Evolutionary conservation across 208 protist species (phyloP), one percentile per base, ranked within the genome.

Genomic region (Strigomonas galati): DNA sequence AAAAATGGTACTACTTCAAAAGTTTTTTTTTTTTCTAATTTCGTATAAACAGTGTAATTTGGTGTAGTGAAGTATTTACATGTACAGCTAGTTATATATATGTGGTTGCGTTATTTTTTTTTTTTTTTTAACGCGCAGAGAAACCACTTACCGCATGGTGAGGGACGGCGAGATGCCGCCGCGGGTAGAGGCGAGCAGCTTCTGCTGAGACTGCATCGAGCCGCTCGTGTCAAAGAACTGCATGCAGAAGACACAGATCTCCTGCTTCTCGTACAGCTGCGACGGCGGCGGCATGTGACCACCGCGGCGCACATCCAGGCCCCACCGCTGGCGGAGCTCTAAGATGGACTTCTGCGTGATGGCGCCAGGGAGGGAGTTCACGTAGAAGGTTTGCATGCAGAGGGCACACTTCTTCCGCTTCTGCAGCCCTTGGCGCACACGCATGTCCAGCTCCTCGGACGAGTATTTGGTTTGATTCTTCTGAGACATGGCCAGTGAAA

Each of bases 201-300:
- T 84, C 62, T 95, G 89, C 55, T 95, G 89, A 0, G 89, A 91
- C 59, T 95, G 86, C 79, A 89, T 84, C 0, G 79, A 62, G 12
- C 87, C 86, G 31, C 79, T 93, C 30, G 82, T 92, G 73, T 95
- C 92, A 64, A 97, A 97, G 61, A 97, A 97, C 75, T 97, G 92
- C 92, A 97, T 97, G 78, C 92, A 97, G 67, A 97, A 97, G 32
- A 95, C 79, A 70, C 92, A 97, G 26, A 97, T 82, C 66, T 97
- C 89, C 57, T 95, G 87, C 27, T 87, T 79, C 70, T 94, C 92
- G 79, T 97, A 97, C 37, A 97, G 72, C 74, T 95, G 87, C 49
- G 92, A 97, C 24, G 92, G 88, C 27, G 88, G 87, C 12, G 92
- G 92, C 79, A 94, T 91, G 63, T 87, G 85, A 44, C 92, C 86